phyloP scores from a whole-genome alignment of 2,329 filamentous ascomycete species.

The Didymella arachidicola region DNA sequence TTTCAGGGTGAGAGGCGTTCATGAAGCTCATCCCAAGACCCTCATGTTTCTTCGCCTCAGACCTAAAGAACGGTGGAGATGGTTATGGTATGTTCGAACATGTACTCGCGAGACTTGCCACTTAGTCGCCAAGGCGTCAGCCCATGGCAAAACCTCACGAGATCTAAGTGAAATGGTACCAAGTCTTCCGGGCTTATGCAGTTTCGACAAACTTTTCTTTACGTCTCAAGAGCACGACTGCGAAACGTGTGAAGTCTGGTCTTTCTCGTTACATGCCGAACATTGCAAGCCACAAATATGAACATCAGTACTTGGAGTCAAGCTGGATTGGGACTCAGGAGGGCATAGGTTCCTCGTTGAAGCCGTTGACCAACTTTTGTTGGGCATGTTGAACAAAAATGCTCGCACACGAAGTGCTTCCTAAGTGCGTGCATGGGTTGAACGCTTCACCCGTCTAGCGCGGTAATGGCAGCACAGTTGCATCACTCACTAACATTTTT shows the following conservation, averaged over 20 bases:
- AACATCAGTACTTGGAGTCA: neutral
- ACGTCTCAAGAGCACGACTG: conserved; percentile 17
- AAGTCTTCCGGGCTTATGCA: conserved; percentile 6
- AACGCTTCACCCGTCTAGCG: conserved; percentile 7
- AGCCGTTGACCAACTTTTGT: conserved; percentile 8
- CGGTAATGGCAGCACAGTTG: conserved; percentile 9
- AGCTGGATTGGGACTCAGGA: neutral
- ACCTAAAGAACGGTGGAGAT: neutral
- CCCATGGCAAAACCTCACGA: conserved; percentile 2
- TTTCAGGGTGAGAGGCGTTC: conserved; percentile 5
- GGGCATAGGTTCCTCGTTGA: neutral
- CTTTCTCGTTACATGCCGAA: neutral
- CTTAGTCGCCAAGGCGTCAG: conserved; percentile 3
- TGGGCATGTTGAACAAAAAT: conserved; percentile 7
- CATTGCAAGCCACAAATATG: neutral
- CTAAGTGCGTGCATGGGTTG: conserved; percentile 13
- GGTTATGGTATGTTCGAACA: conserved; percentile 2
- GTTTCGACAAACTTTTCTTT: conserved; percentile 10
- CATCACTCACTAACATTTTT: conserved; percentile 14
- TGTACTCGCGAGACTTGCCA: conserved; percentile 11
- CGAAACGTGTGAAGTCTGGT: conserved; percentile 13
- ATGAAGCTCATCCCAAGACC: conserved; percentile 3
- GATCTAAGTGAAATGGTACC: conserved; percentile 5
- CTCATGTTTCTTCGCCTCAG: conserved; percentile 3
- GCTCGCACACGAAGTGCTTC: conserved; percentile 11